These are phyloP conservation scores for Tephrocybe sp. DNA, from an alignment of 768 basidiomycete genomes.

Conservation along the genomic window DNA sequence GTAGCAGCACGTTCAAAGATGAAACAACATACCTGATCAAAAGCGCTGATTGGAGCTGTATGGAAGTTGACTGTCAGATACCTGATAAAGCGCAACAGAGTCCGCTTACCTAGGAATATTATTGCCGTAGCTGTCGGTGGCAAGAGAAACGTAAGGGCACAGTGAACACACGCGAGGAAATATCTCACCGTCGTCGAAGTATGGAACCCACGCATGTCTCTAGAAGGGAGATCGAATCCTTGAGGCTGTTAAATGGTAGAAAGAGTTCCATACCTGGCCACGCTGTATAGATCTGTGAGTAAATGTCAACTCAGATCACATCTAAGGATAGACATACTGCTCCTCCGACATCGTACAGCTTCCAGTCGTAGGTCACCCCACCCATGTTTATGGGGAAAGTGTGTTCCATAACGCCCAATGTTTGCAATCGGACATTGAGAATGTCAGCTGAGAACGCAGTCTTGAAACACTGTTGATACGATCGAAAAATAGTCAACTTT, in stretches of 20 bases:
- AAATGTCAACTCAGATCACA: slow-evolving; percentile 7
- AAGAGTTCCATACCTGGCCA: slow-evolving; percentile 49
- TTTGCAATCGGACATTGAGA: slow-evolving; percentile 77
- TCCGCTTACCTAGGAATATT: slow-evolving; percentile 61
- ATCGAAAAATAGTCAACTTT: slow-evolving; percentile 8
- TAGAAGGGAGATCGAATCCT: slow-evolving; percentile 25
- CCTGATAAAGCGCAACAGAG: background rate
- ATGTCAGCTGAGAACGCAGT: slow-evolving; percentile 57
- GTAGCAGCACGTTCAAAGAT: background rate
- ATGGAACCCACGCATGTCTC: slow-evolving; percentile 83
- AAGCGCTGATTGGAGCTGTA: slow-evolving; percentile 78
- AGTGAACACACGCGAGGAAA: slow-evolving; percentile 4
- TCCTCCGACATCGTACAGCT: slow-evolving; percentile 83
- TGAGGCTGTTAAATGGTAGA: background rate
- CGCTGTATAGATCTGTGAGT: slow-evolving; percentile 36
- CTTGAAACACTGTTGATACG: background rate
- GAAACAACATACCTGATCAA: slow-evolving; percentile 66
- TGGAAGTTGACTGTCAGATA: background rate
- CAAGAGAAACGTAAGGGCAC: background rate
- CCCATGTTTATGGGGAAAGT: slow-evolving; percentile 66
- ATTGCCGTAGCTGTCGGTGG: slow-evolving; percentile 65
- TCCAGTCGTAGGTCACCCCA: slow-evolving; percentile 69
- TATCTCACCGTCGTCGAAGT: slow-evolving; percentile 76
- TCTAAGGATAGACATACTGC: slow-evolving; percentile 49
- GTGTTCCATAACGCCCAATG: slow-evolving; percentile 78